These are phyloP conservation scores for Pseudozyma tsukubaensis DNA, from an alignment of 1,284 basidiomycete genomes.

Conservation along the genomic window DNA sequence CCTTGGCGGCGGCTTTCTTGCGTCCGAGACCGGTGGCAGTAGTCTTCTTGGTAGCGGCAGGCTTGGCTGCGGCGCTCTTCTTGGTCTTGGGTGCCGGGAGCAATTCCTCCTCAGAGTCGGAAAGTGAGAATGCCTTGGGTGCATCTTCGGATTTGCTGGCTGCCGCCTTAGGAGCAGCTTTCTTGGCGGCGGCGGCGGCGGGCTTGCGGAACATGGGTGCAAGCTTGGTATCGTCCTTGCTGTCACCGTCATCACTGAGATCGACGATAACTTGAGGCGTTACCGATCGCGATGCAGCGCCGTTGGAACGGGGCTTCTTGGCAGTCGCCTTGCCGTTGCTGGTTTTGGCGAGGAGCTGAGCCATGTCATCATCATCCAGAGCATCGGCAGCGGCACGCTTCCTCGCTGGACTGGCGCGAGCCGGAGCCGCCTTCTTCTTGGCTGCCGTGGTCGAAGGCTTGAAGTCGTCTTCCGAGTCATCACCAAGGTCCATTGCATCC, in stretches of 20 bases:
- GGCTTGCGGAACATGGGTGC: slow-evolving; percentile 41
- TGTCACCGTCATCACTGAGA: slow-evolving; percentile 18
- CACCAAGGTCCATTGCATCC: slow-evolving; percentile 34
- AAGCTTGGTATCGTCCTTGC: slow-evolving; percentile 28
- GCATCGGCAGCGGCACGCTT: slow-evolving; percentile 46
- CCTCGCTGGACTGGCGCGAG: slow-evolving; percentile 22
- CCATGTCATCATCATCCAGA: slow-evolving; percentile 46
- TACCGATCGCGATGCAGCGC: slow-evolving; percentile 15
- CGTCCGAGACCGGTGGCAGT: slow-evolving; percentile 17
- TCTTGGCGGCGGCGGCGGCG: slow-evolving; percentile 18
- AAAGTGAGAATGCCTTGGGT: slow-evolving; percentile 36
- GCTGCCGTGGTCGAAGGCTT: slow-evolving; percentile 33
- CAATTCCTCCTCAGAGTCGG: slow-evolving; percentile 50
- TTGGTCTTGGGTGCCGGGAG: slow-evolving; percentile 34
- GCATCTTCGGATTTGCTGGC: slow-evolving; percentile 32
- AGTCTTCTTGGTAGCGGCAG: slow-evolving; percentile 33
- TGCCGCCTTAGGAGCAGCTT: slow-evolving; percentile 13
- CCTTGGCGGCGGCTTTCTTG: slow-evolving; percentile 29
- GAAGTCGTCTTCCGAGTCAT: slow-evolving; percentile 59
- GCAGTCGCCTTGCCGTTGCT: slow-evolving; percentile 18
- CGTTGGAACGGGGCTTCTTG: slow-evolving; percentile 35
- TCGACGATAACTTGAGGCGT: slow-evolving; percentile 34
- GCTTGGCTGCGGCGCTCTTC: slow-evolving; percentile 26
- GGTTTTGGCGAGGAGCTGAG: slow-evolving; percentile 23
- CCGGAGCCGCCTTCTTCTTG: slow-evolving; percentile 41